Evolutionary conservation across 2,329 filamentous ascomycete species (phyloP).

Genomic region (Stachybotrys chlorohalonatus): DNA sequence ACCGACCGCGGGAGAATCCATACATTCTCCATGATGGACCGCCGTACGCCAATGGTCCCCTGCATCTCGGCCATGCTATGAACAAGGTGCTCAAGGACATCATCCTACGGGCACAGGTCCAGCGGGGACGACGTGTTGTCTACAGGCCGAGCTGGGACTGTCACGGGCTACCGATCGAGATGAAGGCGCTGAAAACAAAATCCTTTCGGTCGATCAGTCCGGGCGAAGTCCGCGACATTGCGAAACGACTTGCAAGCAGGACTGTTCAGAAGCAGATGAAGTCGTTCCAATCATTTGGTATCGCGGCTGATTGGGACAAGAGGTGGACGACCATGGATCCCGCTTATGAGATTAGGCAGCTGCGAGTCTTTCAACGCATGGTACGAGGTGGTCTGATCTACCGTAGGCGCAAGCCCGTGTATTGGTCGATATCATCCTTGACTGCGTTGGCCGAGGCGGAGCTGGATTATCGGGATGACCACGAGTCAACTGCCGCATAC

Average conservation of each 20-base stretch:
- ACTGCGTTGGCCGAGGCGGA: constrained; percentile 80
- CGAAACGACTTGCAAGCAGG: constrained; percentile 55
- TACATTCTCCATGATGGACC: constrained; percentile 94
- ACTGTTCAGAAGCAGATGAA: constrained; percentile 67
- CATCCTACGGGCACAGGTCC: constrained; percentile 71
- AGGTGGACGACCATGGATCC: constrained; percentile 74
- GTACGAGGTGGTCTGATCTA: constrained; percentile 66
- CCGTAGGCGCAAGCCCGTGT: constrained; percentile 71
- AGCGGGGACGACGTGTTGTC: constrained; percentile 58
- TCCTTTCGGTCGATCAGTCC: constrained; percentile 34
- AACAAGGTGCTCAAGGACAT: constrained; percentile 98
- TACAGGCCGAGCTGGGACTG: constrained; percentile 97
- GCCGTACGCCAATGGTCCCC: constrained; percentile 86
- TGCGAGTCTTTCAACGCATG: constrained; percentile 68
- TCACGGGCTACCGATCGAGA: constrained; percentile 91
- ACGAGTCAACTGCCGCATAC: constrained; percentile 65
- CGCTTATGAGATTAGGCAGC: constrained; percentile 64
- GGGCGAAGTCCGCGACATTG: constrained; percentile 53
- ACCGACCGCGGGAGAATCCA: constrained; percentile 43
- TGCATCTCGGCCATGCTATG: constrained; percentile 89
- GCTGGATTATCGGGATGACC: constrained; percentile 71
- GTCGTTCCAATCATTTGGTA: constrained; percentile 61
- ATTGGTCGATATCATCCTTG: constrained; percentile 73
- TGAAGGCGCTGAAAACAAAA: constrained; percentile 71
- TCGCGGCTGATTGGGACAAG: constrained; percentile 74